A percentile compares a stretch with the other conserved stretches of the same genome.
These are phyloP conservation scores for Rhizopogon salebrosus DNA, from an alignment of 768 basidiomycete species.

Conservation along the genomic window DNA sequence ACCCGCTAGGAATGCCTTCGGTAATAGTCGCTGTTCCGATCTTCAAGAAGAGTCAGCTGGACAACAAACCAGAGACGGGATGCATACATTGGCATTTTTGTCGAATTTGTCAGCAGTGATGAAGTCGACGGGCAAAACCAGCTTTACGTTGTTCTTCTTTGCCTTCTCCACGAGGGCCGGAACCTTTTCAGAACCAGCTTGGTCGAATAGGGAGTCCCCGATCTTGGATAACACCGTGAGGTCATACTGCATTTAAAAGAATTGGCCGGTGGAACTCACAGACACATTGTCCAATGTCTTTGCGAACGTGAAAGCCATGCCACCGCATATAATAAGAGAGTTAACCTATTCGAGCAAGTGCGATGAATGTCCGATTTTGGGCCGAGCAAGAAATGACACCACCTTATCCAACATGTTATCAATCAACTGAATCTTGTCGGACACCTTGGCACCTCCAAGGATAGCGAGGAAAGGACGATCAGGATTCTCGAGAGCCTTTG, in stretches of 20 bases:
- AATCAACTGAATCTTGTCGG: constrained; percentile 97
- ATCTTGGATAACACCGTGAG: constrained; percentile 49
- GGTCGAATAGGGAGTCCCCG: constrained; percentile 91
- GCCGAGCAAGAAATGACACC: background rate
- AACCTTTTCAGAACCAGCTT: constrained; percentile 84
- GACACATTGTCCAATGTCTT: constrained; percentile 80
- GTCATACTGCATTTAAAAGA: background rate
- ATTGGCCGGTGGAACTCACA: constrained; percentile 34
- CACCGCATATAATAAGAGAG: constrained; percentile 93
- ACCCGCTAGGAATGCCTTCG: constrained; percentile 86
- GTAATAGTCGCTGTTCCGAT: constrained; percentile 70
- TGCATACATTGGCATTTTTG: constrained; percentile 76
- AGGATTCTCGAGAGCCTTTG: constrained; percentile 92
- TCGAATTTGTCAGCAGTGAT: constrained; percentile 93
- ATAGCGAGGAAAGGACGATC: constrained; percentile 97
- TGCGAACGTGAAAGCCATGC: constrained; percentile 99
- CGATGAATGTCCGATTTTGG: background rate
- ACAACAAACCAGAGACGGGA: background rate
- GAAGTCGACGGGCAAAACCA: constrained; percentile 95
- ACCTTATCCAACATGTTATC: constrained; percentile 98
- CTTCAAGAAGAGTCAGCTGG: constrained; percentile 29
- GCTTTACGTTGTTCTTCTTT: constrained; percentile 83
- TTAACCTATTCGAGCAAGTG: constrained; percentile 56
- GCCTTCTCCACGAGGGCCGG: constrained; percentile 83
- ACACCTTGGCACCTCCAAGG: constrained; percentile 97